Conservation (phyloP, 1,284 basidiomycete species). For the Lentinus polychrous region DNA sequence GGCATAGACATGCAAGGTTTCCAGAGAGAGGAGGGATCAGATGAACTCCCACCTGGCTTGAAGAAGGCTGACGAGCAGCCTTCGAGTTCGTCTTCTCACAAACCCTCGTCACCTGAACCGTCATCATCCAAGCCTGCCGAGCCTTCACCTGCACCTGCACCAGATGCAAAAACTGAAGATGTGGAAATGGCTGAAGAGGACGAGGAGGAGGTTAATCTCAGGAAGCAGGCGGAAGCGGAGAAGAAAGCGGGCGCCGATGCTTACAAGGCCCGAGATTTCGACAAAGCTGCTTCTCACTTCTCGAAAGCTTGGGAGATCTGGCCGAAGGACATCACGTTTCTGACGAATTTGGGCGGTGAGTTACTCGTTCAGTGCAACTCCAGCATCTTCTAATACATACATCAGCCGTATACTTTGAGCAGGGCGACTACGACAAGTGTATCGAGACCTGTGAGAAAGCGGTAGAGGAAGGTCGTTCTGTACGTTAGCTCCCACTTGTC, state of each 20-base stretch:
- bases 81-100: conserved; percentile 33
- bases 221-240: conserved; percentile 64
- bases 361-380: conserved; percentile 6
- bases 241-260: conserved; percentile 77
- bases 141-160: conserved; percentile 26
- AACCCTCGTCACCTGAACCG: conserved; percentile 35
- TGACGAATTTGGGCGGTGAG: conserved; percentile 84
- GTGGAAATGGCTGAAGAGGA: conserved; percentile 54
- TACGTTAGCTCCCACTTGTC: conserved; percentile 24
- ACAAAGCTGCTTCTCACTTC: conserved; percentile 67
- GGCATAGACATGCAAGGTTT: conserved; percentile 91
- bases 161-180: conserved; percentile 27
- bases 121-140: conserved; percentile 33
- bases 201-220: conserved; percentile 39
- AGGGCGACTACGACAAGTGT: conserved; percentile 85
- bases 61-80: conserved; percentile 22
- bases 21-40: conserved; percentile 78
- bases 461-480: conserved; percentile 85
- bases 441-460: conserved; percentile 94
- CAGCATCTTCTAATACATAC: neutral
- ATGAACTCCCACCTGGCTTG: conserved; percentile 66
- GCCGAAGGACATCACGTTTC: conserved; percentile 91
- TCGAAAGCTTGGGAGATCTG: conserved; percentile 88
- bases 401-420: conserved; percentile 89
- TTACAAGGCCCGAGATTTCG: conserved; percentile 84